Percentiles rank a stretch among this genome's conserved stretches.
Evolutionary conservation across 306 rosid genomes (phyloP).

Genomic region (Adenanthera pavonina): DNA sequence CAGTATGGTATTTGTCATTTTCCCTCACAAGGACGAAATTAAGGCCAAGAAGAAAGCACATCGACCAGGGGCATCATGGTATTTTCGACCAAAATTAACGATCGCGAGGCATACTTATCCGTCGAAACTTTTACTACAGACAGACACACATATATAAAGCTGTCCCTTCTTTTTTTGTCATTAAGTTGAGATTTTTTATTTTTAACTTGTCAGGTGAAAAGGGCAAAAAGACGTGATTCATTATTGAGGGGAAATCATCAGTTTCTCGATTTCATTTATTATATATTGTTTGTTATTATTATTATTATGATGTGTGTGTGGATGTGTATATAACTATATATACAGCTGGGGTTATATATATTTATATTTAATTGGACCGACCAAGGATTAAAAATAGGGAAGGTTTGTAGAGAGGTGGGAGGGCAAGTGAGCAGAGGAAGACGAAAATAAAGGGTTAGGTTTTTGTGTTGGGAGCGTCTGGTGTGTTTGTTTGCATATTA

Average conservation of each 20-base stretch:
- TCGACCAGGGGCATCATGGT: not conserved
- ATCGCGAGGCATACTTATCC: not conserved
- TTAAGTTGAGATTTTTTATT: not conserved
- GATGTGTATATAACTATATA: not conserved
- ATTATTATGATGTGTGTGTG: not conserved
- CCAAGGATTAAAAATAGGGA: not conserved
- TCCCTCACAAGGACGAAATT: not conserved
- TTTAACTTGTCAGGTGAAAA: not conserved
- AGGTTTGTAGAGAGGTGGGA: not conserved
- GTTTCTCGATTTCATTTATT: not conserved
- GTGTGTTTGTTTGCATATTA: not conserved
- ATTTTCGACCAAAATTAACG: not conserved
- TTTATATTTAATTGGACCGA: constrained; percentile 14
- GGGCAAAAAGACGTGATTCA: not conserved
- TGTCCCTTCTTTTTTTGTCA: not conserved
- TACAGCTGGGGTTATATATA: not conserved
- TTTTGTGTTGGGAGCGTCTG: not conserved
- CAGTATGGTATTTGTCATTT: constrained; percentile 37
- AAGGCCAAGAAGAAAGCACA: not conserved
- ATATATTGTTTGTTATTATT: too few relatives aligned
- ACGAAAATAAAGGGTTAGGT: constrained; percentile 17
- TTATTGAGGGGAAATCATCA: not conserved
- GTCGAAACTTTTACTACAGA: not conserved
- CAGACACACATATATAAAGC: not conserved
- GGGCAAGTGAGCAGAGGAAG: constrained; percentile 1